Evolutionary conservation across 768 basidiomycete genomes (phyloP).

Genomic region (Lyophyllum decastes): DNA sequence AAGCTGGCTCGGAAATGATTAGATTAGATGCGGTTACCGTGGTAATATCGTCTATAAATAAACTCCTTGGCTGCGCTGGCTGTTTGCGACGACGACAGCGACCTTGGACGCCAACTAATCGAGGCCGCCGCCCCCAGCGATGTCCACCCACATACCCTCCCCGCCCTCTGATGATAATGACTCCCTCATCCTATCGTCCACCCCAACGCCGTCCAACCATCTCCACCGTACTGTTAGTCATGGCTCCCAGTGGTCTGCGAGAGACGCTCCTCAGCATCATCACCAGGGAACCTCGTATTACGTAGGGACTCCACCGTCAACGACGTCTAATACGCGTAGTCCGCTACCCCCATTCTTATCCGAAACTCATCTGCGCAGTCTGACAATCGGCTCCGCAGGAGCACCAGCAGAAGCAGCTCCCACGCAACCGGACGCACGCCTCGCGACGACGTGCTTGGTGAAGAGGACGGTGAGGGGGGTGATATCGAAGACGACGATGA

Average conservation of each 20-base stretch:
- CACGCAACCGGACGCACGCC: slow-evolving; percentile 43
- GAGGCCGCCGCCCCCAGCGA: slow-evolving; percentile 16
- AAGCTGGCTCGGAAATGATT: slow-evolving; percentile 66
- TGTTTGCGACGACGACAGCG: background rate
- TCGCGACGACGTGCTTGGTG: slow-evolving; percentile 48
- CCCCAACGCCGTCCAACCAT: slow-evolving; percentile 45
- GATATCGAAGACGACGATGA: slow-evolving; percentile 36
- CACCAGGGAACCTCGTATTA: slow-evolving; percentile 72
- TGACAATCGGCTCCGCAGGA: slow-evolving; percentile 46
- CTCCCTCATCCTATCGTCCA: slow-evolving; percentile 33
- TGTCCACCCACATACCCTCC: slow-evolving; percentile 31
- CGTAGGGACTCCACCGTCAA: slow-evolving; percentile 41
- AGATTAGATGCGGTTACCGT: slow-evolving; percentile 31
- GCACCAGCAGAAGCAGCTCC: slow-evolving; percentile 64
- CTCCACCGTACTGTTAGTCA: slow-evolving; percentile 49
- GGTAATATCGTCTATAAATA: slow-evolving; percentile 11
- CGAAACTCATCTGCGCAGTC: slow-evolving; percentile 57
- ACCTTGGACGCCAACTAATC: background rate
- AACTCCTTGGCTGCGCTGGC: slow-evolving; percentile 5
- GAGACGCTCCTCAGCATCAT: slow-evolving; percentile 64
- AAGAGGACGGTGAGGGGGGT: slow-evolving; percentile 51
- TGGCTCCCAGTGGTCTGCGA: slow-evolving; percentile 58
- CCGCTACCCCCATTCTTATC: slow-evolving; percentile 44
- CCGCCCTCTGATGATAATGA: slow-evolving; percentile 35
- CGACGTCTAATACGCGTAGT: slow-evolving; percentile 42